These are phyloP conservation scores for Cyberlindnera saturnus DNA, from an alignment of 805 yeast species.

Conservation along the genomic window DNA sequence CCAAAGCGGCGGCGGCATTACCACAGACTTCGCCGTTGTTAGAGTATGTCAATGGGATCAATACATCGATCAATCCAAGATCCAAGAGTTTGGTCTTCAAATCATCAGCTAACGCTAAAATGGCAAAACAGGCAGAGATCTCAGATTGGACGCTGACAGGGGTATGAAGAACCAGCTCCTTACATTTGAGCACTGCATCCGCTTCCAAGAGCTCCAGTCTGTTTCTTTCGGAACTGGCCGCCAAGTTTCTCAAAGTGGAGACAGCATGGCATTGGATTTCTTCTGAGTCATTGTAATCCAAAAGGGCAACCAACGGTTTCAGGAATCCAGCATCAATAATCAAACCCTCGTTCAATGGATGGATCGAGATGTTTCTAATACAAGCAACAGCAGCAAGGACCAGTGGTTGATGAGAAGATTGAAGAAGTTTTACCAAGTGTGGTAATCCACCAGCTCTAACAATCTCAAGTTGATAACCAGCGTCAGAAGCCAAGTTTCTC, in stretches of 20 bases:
- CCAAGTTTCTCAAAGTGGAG: conserved; percentile 89
- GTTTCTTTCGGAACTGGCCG: conserved; percentile 91
- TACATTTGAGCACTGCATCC: conserved; percentile 92
- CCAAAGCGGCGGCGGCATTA: conserved; percentile 96
- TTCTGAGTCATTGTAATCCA: conserved; percentile 82
- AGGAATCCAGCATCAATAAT: conserved; percentile 96
- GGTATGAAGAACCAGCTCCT: conserved; percentile 74
- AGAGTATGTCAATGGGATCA: conserved; percentile 86
- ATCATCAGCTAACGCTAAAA: conserved; percentile 92
- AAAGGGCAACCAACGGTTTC: conserved; percentile 78
- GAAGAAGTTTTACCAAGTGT: conserved; percentile 82
- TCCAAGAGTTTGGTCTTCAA: conserved; percentile 79
- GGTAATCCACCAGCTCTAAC: conserved; percentile 95
- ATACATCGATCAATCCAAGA: conserved; percentile 77
- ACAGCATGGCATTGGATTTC: conserved; percentile 99
- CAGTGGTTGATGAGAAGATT: conserved; percentile 85
- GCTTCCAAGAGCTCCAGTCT: conserved; percentile 89
- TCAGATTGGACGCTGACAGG: conserved; percentile 95
- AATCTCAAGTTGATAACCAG: conserved; percentile 91
- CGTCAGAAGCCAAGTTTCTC: conserved; percentile 93
- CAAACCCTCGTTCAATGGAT: conserved; percentile 91
- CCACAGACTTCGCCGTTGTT: conserved; percentile 94
- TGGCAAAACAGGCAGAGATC: conserved; percentile 95
- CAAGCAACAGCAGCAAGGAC: conserved; percentile 97
- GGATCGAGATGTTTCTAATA: conserved; percentile 93